These are phyloP conservation scores for Taphrina wiesneri DNA, from an alignment of 1,139 yeast species.

Conservation along the genomic window DNA sequence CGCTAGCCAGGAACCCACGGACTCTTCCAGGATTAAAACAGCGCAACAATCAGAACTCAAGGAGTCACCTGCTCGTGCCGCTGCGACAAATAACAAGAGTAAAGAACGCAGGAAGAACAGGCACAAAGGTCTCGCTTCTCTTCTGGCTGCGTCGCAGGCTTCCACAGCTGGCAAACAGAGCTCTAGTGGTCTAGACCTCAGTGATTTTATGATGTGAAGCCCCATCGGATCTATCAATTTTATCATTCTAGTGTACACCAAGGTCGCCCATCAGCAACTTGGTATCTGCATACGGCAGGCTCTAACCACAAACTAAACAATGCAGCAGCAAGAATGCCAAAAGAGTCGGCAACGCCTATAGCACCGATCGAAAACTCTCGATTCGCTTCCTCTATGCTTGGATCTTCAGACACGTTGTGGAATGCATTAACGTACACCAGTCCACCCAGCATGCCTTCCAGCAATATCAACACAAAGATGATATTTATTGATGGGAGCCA, in stretches of 20 bases:
- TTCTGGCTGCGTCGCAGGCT: not conserved
- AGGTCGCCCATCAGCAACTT: conserved; percentile 50
- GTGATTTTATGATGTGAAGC: conserved; percentile 7
- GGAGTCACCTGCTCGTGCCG: not conserved
- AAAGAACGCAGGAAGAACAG: conserved; percentile 8
- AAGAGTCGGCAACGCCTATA: conserved; percentile 89
- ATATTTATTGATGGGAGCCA: conserved; percentile 67
- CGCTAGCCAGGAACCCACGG: not conserved
- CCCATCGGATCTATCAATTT: not conserved
- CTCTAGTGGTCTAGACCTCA: not conserved
- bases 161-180: not conserved
- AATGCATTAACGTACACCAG: conserved; percentile 87
- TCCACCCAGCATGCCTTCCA: conserved; percentile 88
- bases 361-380: conserved; percentile 90
- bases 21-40: not conserved
- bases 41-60: not conserved
- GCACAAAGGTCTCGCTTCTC: conserved; percentile 6
- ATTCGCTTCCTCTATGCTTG: conserved; percentile 52
- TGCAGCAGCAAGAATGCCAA: conserved; percentile 84
- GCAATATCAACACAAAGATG: conserved; percentile 64
- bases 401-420: conserved; percentile 65
- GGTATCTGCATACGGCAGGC: conserved; percentile 67
- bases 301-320: conserved; percentile 72
- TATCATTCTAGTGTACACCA: conserved; percentile 45
- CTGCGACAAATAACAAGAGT: not conserved